Evolutionary conservation across 352 stramenopile species (phyloP), one percentile per base, ranked within the genome.

Genomic region (Phytophthora colocasiae): DNA sequence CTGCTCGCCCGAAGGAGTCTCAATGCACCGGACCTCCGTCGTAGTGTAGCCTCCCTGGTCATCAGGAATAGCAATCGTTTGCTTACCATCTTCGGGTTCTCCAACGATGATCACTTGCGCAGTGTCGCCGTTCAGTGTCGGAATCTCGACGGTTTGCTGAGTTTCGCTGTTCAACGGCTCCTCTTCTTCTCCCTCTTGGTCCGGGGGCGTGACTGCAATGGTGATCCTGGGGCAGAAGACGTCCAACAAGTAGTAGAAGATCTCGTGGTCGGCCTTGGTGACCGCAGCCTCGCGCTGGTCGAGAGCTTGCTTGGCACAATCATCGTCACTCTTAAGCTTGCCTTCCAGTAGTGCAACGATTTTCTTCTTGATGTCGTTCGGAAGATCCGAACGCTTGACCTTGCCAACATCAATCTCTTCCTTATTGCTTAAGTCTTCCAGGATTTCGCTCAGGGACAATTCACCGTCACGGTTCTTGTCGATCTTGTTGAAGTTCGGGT

Each of bases 401-500:
- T 51, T 57, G 19, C 63, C 32, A 9, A 59, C 54, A 19, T 69
- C 61, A 11, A 48, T 39, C 61, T 43, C 54, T 29, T 64, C 53
- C 54, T 64, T 69, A n/a, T 63, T 19, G 9, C 14, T 69, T 36
- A 69, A 31, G 12, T 69, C 53, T 0, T 54, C 38, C 29, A 69
- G 19, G n/a, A 69, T 65, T 29, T 69, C 54, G 4, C 36, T 15
- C 39, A 59, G 46, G 48, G 63, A 57, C 40, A 66, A 27, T 27
- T 57, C 24, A 4, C 56, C 48, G 26, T 90, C 65, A 3, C 40
- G 32, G 54, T 78, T 69, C 4, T 41, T 24, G 40, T 90, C 79
- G 4, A 88, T 55, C 36, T 76, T 40, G 9, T 71, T 22, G 19
- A 86, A 68, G 6, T 58, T 41, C 10, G 80, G 78, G 72, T 86